Conservation (phyloP, 805 yeast genomes). For the Yueomyces sp. region DNA sequence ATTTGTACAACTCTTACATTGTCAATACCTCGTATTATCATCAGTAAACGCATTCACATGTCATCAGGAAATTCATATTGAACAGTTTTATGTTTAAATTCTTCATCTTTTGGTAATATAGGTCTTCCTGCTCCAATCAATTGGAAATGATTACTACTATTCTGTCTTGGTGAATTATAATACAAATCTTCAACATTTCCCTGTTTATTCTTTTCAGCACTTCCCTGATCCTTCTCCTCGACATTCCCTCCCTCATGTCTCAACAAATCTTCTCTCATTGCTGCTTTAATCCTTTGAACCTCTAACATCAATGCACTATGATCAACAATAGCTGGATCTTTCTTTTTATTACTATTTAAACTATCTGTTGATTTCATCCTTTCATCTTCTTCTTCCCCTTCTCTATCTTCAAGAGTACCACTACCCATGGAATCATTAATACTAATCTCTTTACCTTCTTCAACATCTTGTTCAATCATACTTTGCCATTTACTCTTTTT, state of each 20-base stretch:
- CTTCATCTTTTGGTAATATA: conserved; percentile 17
- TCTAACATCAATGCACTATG: conserved; percentile 20
- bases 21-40: no score
- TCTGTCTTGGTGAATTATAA: not conserved
- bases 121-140: conserved; percentile 20
- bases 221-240: not conserved
- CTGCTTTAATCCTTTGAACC: conserved; percentile 12
- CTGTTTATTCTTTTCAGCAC: not conserved
- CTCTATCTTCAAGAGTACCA: not conserved
- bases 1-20: no score
- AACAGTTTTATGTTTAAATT: conserved; percentile 12
- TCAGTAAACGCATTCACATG: conserved; percentile 4
- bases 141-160: conserved; percentile 14
- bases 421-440: conserved; percentile 6
- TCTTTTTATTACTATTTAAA: conserved; percentile 4
- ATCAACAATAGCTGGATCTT: conserved; percentile 16
- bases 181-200: not conserved
- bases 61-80: conserved; percentile 21
- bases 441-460: conserved; percentile 11
- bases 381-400: conserved; percentile 4
- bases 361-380: conserved; percentile 1
- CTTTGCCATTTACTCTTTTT: conserved; percentile 48
- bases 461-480: conserved; percentile 33
- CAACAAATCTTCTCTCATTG: conserved; percentile 11
- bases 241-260: not conserved